A percentile compares a stretch with the other conserved stretches of the same genome.
Conservation (phyloP, 208 protist species). For the Wallacemonas sp. region DNA sequence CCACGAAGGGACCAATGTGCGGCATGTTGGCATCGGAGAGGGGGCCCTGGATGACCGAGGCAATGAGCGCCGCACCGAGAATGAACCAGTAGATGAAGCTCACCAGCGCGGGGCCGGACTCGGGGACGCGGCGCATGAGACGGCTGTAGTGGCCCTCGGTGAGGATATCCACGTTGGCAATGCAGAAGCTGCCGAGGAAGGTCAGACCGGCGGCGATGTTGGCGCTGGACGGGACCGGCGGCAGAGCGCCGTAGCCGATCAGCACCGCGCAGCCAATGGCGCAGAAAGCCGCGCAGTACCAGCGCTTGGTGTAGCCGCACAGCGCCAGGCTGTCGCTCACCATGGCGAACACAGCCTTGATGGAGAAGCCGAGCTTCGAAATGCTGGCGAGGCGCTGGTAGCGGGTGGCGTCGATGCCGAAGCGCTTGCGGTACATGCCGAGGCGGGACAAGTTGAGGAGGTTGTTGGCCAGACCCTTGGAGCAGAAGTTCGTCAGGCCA, state of each 20-base stretch:
- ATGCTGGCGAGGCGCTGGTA: slow-evolving; percentile 39
- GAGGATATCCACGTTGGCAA: slow-evolving; percentile 42
- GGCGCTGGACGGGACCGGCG: slow-evolving; percentile 17
- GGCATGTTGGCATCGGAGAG: slow-evolving; percentile 30
- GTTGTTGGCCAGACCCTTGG: slow-evolving; percentile 32
- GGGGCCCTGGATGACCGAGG: slow-evolving; percentile 27
- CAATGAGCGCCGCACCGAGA: slow-evolving; percentile 25
- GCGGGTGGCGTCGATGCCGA: slow-evolving; percentile 18
- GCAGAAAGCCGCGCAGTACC: slow-evolving; percentile 27
- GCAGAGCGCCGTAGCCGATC: slow-evolving; percentile 28
- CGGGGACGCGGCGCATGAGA: slow-evolving; percentile 31
- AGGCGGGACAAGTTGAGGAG: slow-evolving; percentile 22
- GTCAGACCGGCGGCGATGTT: slow-evolving; percentile 23
- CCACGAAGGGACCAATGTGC: slow-evolving; percentile 25
- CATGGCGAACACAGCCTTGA: slow-evolving; percentile 38
- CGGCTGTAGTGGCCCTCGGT: slow-evolving; percentile 50
- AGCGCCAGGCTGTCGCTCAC: slow-evolving; percentile 37
- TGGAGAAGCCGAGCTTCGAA: slow-evolving; percentile 29
- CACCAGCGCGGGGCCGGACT: slow-evolving; percentile 29
- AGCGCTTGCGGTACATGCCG: slow-evolving; percentile 33
- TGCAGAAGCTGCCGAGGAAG: slow-evolving; percentile 33
- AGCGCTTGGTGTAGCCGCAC: slow-evolving; percentile 45
- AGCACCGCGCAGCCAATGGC: slow-evolving; percentile 22
- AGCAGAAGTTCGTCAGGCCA: slow-evolving; percentile 25
- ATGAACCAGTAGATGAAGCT: slow-evolving; percentile 44